A percentile compares a stretch with the other conserved stretches of the same genome.
Conservation (phyloP, 163 green algal genomes). For the Chlamydomonas reinhardtii region DNA sequence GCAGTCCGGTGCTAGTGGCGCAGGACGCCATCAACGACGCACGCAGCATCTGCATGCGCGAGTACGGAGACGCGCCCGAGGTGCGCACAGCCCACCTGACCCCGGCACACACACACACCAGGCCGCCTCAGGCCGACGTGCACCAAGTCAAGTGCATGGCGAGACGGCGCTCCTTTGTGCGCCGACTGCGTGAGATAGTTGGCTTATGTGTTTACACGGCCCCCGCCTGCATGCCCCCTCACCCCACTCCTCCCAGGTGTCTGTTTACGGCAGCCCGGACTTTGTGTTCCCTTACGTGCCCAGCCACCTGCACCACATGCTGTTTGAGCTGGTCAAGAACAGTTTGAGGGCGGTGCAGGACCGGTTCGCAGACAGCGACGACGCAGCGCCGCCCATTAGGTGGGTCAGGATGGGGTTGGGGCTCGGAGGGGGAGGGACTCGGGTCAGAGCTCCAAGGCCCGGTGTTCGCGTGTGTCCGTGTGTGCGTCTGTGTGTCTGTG, state of each 20-base stretch:
- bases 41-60: constrained; percentile 87
- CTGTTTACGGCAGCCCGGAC: constrained; percentile 85
- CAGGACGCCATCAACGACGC: constrained; percentile 89
- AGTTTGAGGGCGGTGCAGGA: constrained; percentile 90
- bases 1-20: constrained; percentile 32
- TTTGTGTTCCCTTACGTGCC: constrained; percentile 96
- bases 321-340: constrained; percentile 97
- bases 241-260: constrained; percentile 10
- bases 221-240: too few species aligned
- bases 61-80: constrained; percentile 91
- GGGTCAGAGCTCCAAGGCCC: too few species aligned
- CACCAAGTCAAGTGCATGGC: too few species aligned
- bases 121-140: too few species aligned
- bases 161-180: too few species aligned
- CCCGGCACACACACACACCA: too few species aligned
- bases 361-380: constrained; percentile 80
- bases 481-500: too few species aligned
- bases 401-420: background rate
- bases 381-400: constrained; percentile 80
- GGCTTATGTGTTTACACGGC: too few species aligned
- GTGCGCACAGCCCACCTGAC: too few species aligned
- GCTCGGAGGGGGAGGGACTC: too few species aligned
- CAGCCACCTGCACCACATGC: constrained; percentile 91
- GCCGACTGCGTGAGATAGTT: too few species aligned
- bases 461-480: too few species aligned